These are phyloP conservation scores for Pythium coloratum DNA, from an alignment of 352 stramenopile genomes.

Conservation along the genomic window DNA sequence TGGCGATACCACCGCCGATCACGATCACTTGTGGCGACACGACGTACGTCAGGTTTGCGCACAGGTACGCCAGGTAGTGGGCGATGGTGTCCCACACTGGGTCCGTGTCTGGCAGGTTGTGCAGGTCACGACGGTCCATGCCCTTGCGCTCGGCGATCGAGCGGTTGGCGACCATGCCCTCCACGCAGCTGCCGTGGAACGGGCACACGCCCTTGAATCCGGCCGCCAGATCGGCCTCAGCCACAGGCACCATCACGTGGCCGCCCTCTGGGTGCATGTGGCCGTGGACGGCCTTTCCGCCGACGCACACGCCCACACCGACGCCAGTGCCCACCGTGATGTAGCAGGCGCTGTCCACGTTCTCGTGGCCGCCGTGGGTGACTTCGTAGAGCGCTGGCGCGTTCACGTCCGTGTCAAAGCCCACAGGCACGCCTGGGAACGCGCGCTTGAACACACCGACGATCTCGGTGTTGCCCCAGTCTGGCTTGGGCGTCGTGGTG, in stretches of 20 bases:
- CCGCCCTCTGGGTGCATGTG: constrained; percentile 95
- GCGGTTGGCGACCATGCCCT: constrained; percentile 90
- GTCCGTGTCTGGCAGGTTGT: constrained; percentile 84
- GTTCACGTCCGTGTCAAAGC: constrained; percentile 98
- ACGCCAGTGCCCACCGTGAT: constrained; percentile 96
- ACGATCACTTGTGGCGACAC: constrained; percentile 95
- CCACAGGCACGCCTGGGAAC: constrained; percentile 73
- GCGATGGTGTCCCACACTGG: constrained; percentile 93
- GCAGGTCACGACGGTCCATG: constrained; percentile 66
- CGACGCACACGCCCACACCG: constrained; percentile 93
- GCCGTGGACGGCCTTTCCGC: constrained; percentile 91
- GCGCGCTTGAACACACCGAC: constrained; percentile 71
- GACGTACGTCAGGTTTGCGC: constrained; percentile 92
- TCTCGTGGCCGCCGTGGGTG: constrained; percentile 70
- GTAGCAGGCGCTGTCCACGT: constrained; percentile 88
- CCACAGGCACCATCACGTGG: constrained; percentile 72
- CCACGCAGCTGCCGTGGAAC: constrained; percentile 91
- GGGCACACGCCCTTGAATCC: constrained; percentile 83
- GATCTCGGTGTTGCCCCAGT: constrained; percentile 89
- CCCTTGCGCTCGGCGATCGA: constrained; percentile 89
- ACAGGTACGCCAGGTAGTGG: constrained; percentile 95
- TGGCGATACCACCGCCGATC: constrained; percentile 94
- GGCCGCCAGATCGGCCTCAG: constrained; percentile 75
- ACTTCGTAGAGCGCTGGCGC: constrained; percentile 95
- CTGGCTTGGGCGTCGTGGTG: constrained; percentile 93